Conservation (phyloP, 768 basidiomycete species). For the Peribolospora kevripleyi region DNA sequence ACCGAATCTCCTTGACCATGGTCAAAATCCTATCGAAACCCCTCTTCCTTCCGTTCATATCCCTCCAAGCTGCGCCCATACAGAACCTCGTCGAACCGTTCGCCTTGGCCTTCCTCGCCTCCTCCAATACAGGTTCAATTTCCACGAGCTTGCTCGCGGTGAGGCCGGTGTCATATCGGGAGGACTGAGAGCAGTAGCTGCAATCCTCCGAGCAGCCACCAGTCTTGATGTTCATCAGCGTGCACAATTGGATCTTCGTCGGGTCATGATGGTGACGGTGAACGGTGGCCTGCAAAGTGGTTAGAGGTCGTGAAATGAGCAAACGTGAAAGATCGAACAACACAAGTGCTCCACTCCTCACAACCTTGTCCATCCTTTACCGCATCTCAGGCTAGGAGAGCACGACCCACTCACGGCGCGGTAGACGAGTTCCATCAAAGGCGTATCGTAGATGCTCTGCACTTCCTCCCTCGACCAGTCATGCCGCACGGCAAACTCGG, state of each 20-base stretch:
- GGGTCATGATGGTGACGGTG: constrained; percentile 75
- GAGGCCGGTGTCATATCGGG: constrained; percentile 49
- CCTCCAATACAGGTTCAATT: constrained; percentile 73
- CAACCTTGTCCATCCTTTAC: neutral
- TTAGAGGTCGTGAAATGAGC: neutral
- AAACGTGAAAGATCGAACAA: neutral
- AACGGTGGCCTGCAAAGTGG: constrained; percentile 26
- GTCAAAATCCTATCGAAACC: constrained; percentile 78
- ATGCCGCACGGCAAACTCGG: constrained; percentile 23
- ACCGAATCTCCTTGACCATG: constrained; percentile 43
- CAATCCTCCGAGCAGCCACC: constrained; percentile 94
- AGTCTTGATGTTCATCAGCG: constrained; percentile 95
- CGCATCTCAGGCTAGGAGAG: neutral
- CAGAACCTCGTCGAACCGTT: constrained; percentile 96
- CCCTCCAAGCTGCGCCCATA: constrained; percentile 98
- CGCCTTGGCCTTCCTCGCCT: constrained; percentile 75
- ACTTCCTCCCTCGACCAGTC: constrained; percentile 62
- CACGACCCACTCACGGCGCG: constrained; percentile 30
- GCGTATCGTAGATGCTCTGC: constrained; percentile 57
- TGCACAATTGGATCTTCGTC: constrained; percentile 77
- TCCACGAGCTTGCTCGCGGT: constrained; percentile 68
- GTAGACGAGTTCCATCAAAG: constrained; percentile 71
- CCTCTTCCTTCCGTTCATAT: constrained; percentile 69
- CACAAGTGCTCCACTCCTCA: neutral
- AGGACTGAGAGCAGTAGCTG: constrained; percentile 94